Evolutionary conservation across 257 asterid genomes (phyloP), one percentile per base, ranked within the genome.

Genomic region (Marsdenia floribunda): DNA sequence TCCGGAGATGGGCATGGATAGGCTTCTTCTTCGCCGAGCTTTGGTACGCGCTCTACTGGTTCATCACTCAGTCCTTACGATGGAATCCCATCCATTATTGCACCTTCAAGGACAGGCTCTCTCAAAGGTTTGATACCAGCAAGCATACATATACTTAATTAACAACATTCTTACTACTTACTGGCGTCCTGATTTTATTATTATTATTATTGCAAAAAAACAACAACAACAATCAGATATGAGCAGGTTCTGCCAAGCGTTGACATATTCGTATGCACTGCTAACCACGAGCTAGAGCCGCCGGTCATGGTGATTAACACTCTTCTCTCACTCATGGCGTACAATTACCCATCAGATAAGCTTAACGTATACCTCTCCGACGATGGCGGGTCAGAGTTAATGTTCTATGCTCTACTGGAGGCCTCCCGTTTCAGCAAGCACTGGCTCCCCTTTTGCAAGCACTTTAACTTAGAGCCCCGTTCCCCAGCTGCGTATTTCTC

Each of bases 81-180:
- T 80, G 47, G 59, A 52, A 44, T 37, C 83, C 78, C 42, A 74
- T 80, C 33, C 49, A 78, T 42, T 80, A 84, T 18, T 61, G 35
- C 76, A 76, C 87, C 42, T 80, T 80, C 81, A 83, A 75, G 38
- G 73, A 80, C 59, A 68, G 81, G 66, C 87, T 83, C 71, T 74
- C 79, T 38, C 42, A 67, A 42, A 78, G 85, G 85, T 74, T 29
- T 29, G 33, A 29, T 29, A 29, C 33, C 33, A 29, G 33, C 33
- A 29, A 29, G 33, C 33, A 29, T 0, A 1, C 33, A 29, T 29
- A 29, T 29, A 29, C 33, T 29, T 29, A 29, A 29, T 29, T 29
- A 29, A 29, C 33, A 29, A 29, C 33, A 29, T 29, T 29, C 33
- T 29, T 29, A 29, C 33, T 29, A 29, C 33, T 29, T 29, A 29